A percentile compares a stretch with the other conserved stretches of the same genome.
phyloP scores from a whole-genome alignment of 192 early-diverging fungal species.

The Piromyces sp. region DNA sequence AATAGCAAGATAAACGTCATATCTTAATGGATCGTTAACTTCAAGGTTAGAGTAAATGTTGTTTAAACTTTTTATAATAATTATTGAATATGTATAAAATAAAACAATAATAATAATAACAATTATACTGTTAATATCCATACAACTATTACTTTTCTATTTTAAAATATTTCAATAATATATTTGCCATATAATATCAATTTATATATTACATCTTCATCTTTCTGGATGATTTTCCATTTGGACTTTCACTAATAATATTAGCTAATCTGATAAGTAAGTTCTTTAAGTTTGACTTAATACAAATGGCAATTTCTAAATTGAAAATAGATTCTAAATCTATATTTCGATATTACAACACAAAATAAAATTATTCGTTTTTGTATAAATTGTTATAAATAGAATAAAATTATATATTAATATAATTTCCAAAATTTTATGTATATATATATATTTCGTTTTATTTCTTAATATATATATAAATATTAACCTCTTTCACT shows the following conservation, averaged over 20 bases:
- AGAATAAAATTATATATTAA: no score
- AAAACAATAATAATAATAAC: no score
- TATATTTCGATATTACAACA: no score
- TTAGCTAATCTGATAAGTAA: not conserved
- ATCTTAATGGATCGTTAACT: not conserved
- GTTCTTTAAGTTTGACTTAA: not conserved
- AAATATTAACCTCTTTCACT: not conserved
- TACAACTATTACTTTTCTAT: no score
- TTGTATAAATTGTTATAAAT: no score
- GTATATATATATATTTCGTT: no score
- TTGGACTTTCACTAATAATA: not conserved
- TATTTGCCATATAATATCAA: no score
- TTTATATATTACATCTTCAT: not conserved
- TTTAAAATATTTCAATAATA: no score
- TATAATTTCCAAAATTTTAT: no score
- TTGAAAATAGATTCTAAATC: not conserved
- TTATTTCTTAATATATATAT: no score
- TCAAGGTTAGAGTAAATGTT: not conserved
- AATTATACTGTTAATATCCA: no score
- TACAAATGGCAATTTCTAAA: not conserved
- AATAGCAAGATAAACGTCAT: not conserved
- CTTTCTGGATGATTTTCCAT: not conserved
- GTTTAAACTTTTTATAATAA: not conserved
- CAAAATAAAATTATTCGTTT: no score
- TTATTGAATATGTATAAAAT: not conserved